A percentile compares a stretch with the other conserved stretches of the same genome.
Evolutionary conservation across 805 yeast species (phyloP).

Genomic region (Saccharomyces kudriavzevii): DNA sequence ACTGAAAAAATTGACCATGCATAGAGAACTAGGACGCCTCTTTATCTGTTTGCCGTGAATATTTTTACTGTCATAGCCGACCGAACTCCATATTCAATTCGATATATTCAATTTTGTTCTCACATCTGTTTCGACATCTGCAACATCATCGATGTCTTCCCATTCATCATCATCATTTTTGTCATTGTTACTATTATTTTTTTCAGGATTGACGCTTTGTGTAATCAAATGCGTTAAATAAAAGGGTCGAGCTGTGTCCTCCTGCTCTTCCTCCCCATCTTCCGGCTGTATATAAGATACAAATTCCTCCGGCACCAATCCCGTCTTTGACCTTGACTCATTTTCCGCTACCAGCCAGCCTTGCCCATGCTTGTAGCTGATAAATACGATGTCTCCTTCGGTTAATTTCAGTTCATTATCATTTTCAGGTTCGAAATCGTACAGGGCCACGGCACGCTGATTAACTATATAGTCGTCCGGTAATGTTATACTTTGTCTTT

Average conservation of each 20-base stretch:
- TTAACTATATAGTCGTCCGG: slow-evolving; percentile 35
- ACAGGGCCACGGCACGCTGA: slow-evolving; percentile 71
- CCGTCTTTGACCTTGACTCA: slow-evolving; percentile 45
- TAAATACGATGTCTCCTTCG: slow-evolving; percentile 80
- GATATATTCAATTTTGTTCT: slow-evolving; percentile 24
- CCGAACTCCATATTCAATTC: slow-evolving; percentile 14
- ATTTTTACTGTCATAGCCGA: not conserved
- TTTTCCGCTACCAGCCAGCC: slow-evolving; percentile 93
- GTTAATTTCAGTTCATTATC: slow-evolving; percentile 75
- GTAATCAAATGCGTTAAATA: slow-evolving; percentile 34
- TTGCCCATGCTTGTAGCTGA: slow-evolving; percentile 88
- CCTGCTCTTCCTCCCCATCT: slow-evolving; percentile 14
- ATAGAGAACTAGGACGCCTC: not conserved
- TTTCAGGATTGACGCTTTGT: slow-evolving; percentile 19
- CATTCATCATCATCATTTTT: slow-evolving; percentile 26
- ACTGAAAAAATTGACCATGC: not conserved
- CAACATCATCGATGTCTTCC: slow-evolving; percentile 35
- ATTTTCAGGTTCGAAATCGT: slow-evolving; percentile 87
- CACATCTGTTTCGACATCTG: slow-evolving; percentile 33
- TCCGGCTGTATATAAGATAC: slow-evolving; percentile 44
- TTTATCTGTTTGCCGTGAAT: not conserved
- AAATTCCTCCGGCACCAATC: slow-evolving; percentile 91
- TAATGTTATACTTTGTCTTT: slow-evolving; percentile 28
- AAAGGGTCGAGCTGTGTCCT: slow-evolving; percentile 38
- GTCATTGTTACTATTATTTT: slow-evolving; percentile 7